Evolutionary conservation across 2,329 filamentous ascomycete species (phyloP), one percentile per base, ranked within the genome.

Genomic region (Diaporthe citrichinensis): DNA sequence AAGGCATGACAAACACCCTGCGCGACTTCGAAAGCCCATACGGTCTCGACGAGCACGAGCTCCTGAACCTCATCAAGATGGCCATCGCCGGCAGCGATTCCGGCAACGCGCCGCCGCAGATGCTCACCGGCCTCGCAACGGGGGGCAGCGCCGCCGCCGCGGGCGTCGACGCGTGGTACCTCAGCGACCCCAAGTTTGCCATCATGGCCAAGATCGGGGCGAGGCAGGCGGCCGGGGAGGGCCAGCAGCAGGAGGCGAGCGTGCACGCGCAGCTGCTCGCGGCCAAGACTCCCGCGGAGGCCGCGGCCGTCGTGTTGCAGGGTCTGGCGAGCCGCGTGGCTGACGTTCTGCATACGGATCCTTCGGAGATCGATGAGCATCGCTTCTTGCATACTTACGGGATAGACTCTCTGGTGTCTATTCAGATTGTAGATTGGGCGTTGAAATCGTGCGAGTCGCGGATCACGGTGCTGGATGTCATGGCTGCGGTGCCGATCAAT

Each of bases 401-500:
- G 0, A 58, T 58, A 14, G 55, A 58, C 31, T 58, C 55, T 23
- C 55, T 58, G 55, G 55, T 58, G 3, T 58, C 55, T 14, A 58
- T 58, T 10, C 55, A 58, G 55, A 58, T 58, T 0, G 55, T 58
- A 31, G 55, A 36, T 15, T 58, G 55, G 55, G 55, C 55, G 17
- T 17, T 58, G 31, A 58, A 58, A 14, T 58, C 31, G 23, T 58
- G 55, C 17, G 55, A 58, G 9, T 58, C 55, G 55, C 55, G 55
- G 17, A 58, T 58, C 31, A 58, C 55, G 15, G 55, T 58, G 28
- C 31, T 58, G 55, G 55, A 58, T 58, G 55, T 58, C 55, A 58
- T 58, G 55, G 55, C 55, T 34, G 55, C 55, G 55, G 55, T 58
- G 20, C 55, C 55, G 2, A 58, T 58, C 55, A 58, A n/a, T 36